Conservation (phyloP, 2,329 filamentous ascomycete species). For the Daldinia eschscholtzii region DNA sequence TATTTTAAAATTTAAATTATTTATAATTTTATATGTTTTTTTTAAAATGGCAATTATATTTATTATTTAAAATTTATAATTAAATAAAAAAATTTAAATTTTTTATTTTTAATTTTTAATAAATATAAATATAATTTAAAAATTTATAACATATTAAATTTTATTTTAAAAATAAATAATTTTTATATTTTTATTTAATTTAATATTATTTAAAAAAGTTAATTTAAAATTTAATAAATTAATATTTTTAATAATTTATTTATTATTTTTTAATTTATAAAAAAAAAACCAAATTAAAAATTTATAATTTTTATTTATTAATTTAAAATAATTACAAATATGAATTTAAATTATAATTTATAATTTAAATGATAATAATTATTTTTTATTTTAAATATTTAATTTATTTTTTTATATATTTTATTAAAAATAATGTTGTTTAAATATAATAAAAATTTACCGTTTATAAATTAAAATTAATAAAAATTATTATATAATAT, state of each 20-base stretch:
- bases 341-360: background rate
- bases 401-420: background rate
- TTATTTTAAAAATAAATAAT: background rate
- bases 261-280: background rate
- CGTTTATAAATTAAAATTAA: background rate
- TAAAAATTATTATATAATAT: background rate
- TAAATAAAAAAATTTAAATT: background rate
- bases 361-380: background rate
- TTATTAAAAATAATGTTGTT: background rate
- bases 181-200: background rate
- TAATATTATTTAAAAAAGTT: background rate
- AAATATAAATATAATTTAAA: background rate
- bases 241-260: background rate
- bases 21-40: background rate
- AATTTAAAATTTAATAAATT: constrained; percentile 1
- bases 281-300: background rate
- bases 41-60: background rate
- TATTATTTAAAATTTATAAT: background rate
- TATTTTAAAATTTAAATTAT: background rate
- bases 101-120: background rate
- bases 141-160: background rate
- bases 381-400: background rate
- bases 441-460: background rate
- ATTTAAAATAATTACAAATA: background rate
- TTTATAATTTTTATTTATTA: background rate